Evolutionary conservation across 129 eudicot genomes (phyloP).

Genomic region (Flaveria sonorensis): DNA sequence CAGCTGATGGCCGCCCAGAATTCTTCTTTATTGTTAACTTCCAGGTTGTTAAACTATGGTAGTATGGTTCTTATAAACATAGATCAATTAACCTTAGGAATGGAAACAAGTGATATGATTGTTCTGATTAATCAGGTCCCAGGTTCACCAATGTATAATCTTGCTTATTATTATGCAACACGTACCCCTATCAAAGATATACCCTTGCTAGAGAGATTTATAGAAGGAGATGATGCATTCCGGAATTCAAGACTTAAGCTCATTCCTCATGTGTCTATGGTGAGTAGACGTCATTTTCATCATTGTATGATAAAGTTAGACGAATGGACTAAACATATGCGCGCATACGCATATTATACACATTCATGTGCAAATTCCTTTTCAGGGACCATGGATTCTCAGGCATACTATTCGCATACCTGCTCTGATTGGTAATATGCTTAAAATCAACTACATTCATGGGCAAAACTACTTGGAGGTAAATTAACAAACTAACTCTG

Average conservation of each 20-base stretch:
- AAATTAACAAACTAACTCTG: neutral
- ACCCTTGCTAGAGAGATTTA: slow-evolving; percentile 64
- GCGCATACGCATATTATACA: neutral
- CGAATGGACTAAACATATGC: neutral
- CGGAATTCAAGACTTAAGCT: slow-evolving; percentile 75
- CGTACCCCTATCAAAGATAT: slow-evolving; percentile 47
- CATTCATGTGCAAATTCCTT: neutral
- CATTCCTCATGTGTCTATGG: slow-evolving; percentile 63
- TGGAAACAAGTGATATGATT: neutral
- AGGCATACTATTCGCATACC: slow-evolving; percentile 63
- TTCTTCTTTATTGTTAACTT: slow-evolving; percentile 64
- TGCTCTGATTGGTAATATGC: slow-evolving; percentile 56
- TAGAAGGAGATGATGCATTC: slow-evolving; percentile 70
- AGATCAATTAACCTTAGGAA: neutral
- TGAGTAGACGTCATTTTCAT: slow-evolving; percentile 21
- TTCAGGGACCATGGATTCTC: slow-evolving; percentile 79
- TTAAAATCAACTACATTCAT: slow-evolving; percentile 52
- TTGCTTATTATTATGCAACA: slow-evolving; percentile 55
- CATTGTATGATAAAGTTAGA: neutral
- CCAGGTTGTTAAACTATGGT: slow-evolving; percentile 44
- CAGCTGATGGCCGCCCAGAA: slow-evolving; percentile 63
- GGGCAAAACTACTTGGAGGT: slow-evolving; percentile 83
- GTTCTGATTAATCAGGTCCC: slow-evolving; percentile 47
- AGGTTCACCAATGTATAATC: slow-evolving; percentile 55
- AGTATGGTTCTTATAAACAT: neutral